Conservation (phyloP, 192 early-diverging fungal genomes). For the Geranomyces michiganensis region DNA sequence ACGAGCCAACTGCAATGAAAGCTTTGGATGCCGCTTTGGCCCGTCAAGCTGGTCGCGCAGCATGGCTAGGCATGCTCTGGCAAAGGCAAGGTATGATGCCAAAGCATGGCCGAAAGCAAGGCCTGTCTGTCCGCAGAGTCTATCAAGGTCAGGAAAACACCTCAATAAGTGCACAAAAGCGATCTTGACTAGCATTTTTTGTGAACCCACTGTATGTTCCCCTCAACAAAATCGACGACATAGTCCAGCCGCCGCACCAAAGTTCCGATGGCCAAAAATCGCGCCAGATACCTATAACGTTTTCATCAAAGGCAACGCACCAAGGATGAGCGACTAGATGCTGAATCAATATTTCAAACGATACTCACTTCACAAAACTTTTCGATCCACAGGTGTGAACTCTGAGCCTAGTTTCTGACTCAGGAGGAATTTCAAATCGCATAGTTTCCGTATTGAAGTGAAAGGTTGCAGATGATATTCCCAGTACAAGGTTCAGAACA, state of each 20-base stretch:
- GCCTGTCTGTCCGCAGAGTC: slow-evolving; percentile 21
- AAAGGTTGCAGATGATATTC: slow-evolving; percentile 16
- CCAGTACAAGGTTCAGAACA: slow-evolving; percentile 18
- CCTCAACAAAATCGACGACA: slow-evolving; percentile 7
- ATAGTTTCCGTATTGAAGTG: not conserved
- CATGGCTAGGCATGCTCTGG: not conserved
- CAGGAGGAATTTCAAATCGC: not conserved
- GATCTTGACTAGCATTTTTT: too few species aligned
- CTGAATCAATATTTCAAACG: too few species aligned
- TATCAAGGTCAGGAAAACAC: not conserved
- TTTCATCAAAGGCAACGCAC: too few species aligned
- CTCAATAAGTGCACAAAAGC: not conserved
- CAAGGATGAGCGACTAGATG: too few species aligned
- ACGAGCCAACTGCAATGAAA: not conserved
- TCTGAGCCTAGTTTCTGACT: not conserved
- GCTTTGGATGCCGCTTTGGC: not conserved
- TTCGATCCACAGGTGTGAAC: not conserved
- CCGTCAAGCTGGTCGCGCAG: slow-evolving; percentile 8
- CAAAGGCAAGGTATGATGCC: slow-evolving; percentile 23
- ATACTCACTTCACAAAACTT: slow-evolving; percentile 13
- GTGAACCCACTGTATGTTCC: not conserved
- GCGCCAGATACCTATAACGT: slow-evolving; percentile 8
- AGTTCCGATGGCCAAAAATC: slow-evolving; percentile 22
- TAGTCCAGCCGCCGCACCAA: slow-evolving; percentile 11
- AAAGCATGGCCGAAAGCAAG: slow-evolving; percentile 30